Percentiles rank a stretch among this genome's conserved stretches.
Conservation (phyloP, 768 basidiomycete species). For the Tylopilus sp. region DNA sequence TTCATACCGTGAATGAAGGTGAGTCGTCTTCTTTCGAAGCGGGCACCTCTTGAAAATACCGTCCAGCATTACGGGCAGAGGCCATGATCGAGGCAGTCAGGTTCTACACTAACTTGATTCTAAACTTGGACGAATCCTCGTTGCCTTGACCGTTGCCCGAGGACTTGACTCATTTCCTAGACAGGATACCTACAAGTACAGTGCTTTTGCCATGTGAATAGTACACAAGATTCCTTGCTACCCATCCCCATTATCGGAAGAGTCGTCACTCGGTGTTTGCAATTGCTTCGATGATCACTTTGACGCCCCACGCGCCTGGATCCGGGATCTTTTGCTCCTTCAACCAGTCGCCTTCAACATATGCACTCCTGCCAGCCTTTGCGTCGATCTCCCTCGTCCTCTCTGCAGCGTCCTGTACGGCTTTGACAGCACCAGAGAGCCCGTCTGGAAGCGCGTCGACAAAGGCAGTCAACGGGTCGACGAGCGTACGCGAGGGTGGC, state of each 20-base stretch:
- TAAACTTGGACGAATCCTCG: neutral
- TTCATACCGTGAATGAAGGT: neutral
- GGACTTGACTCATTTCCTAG: no score
- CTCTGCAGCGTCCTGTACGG: conserved; percentile 66
- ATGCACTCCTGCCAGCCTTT: conserved; percentile 86
- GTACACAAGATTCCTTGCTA: neutral
- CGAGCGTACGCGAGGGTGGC: conserved; percentile 84
- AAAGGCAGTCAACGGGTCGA: conserved; percentile 89
- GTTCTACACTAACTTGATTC: neutral
- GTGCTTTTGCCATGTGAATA: neutral
- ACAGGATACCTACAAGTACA: neutral
- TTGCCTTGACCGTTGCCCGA: neutral
- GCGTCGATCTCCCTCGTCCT: conserved; percentile 73
- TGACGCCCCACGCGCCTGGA: conserved; percentile 92
- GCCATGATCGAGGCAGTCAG: neutral
- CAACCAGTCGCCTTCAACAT: conserved; percentile 70
- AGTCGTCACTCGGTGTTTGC: neutral
- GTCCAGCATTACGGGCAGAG: neutral
- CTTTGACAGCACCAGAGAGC: conserved; percentile 52
- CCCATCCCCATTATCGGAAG: neutral
- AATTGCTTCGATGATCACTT: conserved; percentile 63
- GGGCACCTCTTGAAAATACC: neutral
- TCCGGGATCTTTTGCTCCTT: conserved; percentile 66
- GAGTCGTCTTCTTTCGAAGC: neutral
- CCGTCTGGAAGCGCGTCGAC: conserved; percentile 38